Base-by-base conservation (phyloP, 192 early-diverging fungal species). In the Podila horticola region DNA sequence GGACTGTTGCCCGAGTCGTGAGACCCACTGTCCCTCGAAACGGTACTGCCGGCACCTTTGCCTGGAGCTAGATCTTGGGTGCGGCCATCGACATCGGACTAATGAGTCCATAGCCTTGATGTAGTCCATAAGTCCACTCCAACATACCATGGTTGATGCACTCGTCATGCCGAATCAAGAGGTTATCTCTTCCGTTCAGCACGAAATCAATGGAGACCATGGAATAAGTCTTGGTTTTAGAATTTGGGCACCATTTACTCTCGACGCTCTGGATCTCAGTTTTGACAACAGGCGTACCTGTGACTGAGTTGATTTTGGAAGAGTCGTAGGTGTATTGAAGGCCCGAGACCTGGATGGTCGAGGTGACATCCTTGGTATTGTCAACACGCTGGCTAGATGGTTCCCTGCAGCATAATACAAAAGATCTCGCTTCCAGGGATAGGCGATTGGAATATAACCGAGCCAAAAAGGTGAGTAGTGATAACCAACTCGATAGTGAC, bases 401-500 rank as follows among this genome's bases (percentile, higher is more conserved):
- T 66, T n/a, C 74, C 75, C 58, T 84, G 76, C 29, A 94, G 74
- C 22, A 86, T 74, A 24, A 24, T 84, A 75, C 3, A 85, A 74
- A 85, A 74, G 22, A 93, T 52, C 58, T 86, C 68, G 8, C 63
- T 50, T 49, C 94, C 91, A 19, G 74, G 72, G 59, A 88, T 66
- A 1, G 75, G 62, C 28, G 77, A 71, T 8, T 81, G 69, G 12
- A 83, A 81, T n/a, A 93, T 33, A 12, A 60, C n/a, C 74, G 88
- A 90, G 30, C 85, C 89, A 64, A 90, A 93, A 12, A 92, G 92
- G 29, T 91, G 74, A 0, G 87, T 67, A 13, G 77, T 85, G 34
- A 92, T 34, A 48, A 93, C 55, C 24, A 76, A 58, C 64, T 87
- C 88, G 33, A 83, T 60, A 0, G 90, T 87, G 51, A 95, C 55